phyloP scores from a whole-genome alignment of 2,329 filamentous ascomycete species.

The Apiospora pterosperma region DNA sequence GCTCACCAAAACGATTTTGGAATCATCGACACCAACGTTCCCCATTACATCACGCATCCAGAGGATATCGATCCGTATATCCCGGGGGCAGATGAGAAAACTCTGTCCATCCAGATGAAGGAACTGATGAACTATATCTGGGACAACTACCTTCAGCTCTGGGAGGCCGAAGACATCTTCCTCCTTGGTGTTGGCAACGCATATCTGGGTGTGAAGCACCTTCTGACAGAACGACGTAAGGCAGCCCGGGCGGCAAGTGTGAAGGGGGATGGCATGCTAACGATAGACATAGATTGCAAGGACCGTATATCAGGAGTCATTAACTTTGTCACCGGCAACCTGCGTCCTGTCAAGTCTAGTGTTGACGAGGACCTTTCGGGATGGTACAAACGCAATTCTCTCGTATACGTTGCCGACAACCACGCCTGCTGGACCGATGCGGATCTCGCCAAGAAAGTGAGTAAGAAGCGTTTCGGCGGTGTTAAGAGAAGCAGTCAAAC shows the following conservation, averaged over 20 bases:
- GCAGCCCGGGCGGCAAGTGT: neutral
- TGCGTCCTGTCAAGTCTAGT: constrained; percentile 78
- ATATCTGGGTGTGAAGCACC: constrained; percentile 76
- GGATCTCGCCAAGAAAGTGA: constrained; percentile 55
- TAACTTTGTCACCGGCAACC: constrained; percentile 74
- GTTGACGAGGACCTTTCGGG: constrained; percentile 66
- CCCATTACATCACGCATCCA: constrained; percentile 66
- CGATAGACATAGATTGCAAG: constrained; percentile 51
- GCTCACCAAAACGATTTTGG: constrained; percentile 72
- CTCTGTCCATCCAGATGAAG: constrained; percentile 58
- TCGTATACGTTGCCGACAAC: constrained; percentile 70
- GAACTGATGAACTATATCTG: constrained; percentile 84
- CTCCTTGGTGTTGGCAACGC: constrained; percentile 88
- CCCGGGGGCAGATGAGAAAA: constrained; percentile 40
- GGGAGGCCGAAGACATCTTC: constrained; percentile 71
- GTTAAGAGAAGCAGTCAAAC: constrained; percentile 49
- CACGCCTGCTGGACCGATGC: constrained; percentile 74
- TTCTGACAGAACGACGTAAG: constrained; percentile 73
- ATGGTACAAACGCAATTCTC: constrained; percentile 84
- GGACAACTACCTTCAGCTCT: constrained; percentile 93
- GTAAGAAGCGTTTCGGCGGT: constrained; percentile 57
- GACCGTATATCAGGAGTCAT: constrained; percentile 68
- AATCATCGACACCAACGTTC: constrained; percentile 89
- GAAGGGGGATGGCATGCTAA: neutral
- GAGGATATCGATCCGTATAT: constrained; percentile 51